Conservation (phyloP, 192 early-diverging fungal genomes). For the Cetraspora pellucida region DNA sequence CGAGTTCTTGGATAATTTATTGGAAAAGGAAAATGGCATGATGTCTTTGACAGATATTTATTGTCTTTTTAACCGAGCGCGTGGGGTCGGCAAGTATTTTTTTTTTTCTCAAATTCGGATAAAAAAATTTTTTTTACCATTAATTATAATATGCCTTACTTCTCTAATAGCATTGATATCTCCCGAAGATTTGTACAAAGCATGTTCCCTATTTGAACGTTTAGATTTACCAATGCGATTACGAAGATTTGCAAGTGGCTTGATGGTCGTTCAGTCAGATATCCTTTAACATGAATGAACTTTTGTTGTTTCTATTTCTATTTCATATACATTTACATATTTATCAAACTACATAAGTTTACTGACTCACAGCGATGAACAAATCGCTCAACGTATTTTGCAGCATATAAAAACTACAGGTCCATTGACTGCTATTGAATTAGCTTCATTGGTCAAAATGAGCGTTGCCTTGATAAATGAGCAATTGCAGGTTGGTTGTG, state of each 20-base stretch:
- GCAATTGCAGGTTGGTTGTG: constrained; percentile 62
- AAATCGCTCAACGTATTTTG: constrained; percentile 60
- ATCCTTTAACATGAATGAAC: constrained; percentile 33
- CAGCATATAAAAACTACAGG: constrained; percentile 40
- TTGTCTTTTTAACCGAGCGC: constrained; percentile 93
- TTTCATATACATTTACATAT: not conserved
- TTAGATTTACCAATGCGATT: constrained; percentile 75
- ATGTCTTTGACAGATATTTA: constrained; percentile 89
- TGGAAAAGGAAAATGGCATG: constrained; percentile 68
- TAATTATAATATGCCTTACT: not conserved
- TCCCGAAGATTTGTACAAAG: constrained; percentile 87
- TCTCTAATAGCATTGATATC: constrained; percentile 75
- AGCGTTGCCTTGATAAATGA: constrained; percentile 67
- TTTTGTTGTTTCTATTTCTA: not conserved
- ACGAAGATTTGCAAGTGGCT: constrained; percentile 78
- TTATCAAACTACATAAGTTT: constrained; percentile 30
- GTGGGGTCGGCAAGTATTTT: constrained; percentile 71
- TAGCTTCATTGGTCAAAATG: constrained; percentile 64
- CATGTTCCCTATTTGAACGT: constrained; percentile 67
- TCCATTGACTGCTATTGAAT: constrained; percentile 68
- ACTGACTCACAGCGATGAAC: constrained; percentile 65
- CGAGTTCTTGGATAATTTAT: constrained; percentile 75
- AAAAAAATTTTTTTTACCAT: not conserved
- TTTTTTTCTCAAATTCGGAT: not conserved
- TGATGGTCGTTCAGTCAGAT: constrained; percentile 72